Evolutionary conservation across 192 early-diverging fungal species (phyloP).

Genomic region (Thamnidium elegans): DNA sequence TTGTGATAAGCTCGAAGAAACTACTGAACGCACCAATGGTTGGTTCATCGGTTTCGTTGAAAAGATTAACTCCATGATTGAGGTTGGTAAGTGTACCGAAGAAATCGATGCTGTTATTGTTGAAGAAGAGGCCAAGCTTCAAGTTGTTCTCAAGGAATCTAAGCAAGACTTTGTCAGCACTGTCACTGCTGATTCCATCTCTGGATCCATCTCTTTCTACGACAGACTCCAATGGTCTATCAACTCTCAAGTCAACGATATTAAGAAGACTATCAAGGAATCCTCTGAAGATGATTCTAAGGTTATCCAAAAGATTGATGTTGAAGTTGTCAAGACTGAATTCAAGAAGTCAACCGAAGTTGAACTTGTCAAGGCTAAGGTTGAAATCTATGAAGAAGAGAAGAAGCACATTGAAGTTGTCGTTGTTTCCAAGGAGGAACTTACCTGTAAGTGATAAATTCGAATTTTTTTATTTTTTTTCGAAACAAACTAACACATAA

Average conservation of each 20-base stretch:
- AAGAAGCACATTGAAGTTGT: not conserved
- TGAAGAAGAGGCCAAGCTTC: not conserved
- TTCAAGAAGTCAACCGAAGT: not conserved
- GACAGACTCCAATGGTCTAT: not conserved
- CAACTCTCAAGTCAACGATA: not conserved
- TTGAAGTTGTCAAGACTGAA: not conserved
- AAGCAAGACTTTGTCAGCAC: not conserved
- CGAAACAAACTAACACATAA: too few relatives aligned
- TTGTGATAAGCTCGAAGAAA: not conserved
- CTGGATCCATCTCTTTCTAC: not conserved
- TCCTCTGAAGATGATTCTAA: too few relatives aligned
- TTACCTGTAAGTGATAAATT: too few relatives aligned
- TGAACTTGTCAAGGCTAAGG: not conserved
- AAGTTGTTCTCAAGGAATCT: slow-evolving; percentile 1
- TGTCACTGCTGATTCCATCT: not conserved
- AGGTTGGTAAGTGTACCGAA: slow-evolving; percentile 11
- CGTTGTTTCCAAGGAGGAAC: not conserved
- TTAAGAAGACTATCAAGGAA: slow-evolving; percentile 1
- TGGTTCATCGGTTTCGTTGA: not conserved
- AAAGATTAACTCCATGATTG: not conserved
- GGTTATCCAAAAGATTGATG: not conserved
- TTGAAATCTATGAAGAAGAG: not conserved
- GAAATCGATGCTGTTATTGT: slow-evolving; percentile 1
- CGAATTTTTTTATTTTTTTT: too few relatives aligned
- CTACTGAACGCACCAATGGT: not conserved